Evolutionary conservation across 2,329 filamentous ascomycete species (phyloP), one percentile per base, ranked within the genome.

Genomic region (Penicillium sp.): DNA sequence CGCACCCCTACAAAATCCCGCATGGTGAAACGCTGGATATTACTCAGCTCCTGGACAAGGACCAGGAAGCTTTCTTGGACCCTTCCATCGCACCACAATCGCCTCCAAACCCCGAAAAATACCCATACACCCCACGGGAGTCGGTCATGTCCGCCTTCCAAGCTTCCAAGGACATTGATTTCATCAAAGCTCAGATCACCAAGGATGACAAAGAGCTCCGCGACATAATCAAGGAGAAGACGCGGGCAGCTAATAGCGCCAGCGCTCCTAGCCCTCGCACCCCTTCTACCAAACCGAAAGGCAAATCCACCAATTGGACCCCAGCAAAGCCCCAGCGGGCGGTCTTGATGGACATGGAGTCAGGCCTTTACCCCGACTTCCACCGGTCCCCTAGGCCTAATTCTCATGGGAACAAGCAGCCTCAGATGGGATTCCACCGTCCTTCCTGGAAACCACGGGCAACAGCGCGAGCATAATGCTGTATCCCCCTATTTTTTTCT

Each of bases 21-120:
- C 88, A 86, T 2, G 94, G 95, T 35, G 92, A 97, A 75, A 92
- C 86, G 58, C 74, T 99, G 9, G 92, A 96, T 69, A 96, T 99
- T 53, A 70, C 75, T 3, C 74, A 86, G n/a, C 82, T 99, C 1
- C 83, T 99, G 2, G 82, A 82, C 1, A 94, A 90, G 71, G 89
- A 90, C 5, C 64, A 81, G 0, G 71, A 80, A 20, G 91, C 93
- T 0, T 80, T 74, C 32, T 81, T 97, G 1, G 89, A 96, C 63
- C 83, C 86, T 0, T 69, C 72, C 2, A 83, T 88, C 49, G 71
- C 81, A 2, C 86, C 90, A 0, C 66, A 49, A 0, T 78, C 83
- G 14, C 71, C 84, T 7, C 89, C 89, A 0, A 72, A 80, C 0
- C 78, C 88, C 0, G 80, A 89, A 5, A 69, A 75, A 20, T 89